phyloP scores from a whole-genome alignment of 2,329 filamentous ascomycete genomes.

The Nemania bipapillata region DNA sequence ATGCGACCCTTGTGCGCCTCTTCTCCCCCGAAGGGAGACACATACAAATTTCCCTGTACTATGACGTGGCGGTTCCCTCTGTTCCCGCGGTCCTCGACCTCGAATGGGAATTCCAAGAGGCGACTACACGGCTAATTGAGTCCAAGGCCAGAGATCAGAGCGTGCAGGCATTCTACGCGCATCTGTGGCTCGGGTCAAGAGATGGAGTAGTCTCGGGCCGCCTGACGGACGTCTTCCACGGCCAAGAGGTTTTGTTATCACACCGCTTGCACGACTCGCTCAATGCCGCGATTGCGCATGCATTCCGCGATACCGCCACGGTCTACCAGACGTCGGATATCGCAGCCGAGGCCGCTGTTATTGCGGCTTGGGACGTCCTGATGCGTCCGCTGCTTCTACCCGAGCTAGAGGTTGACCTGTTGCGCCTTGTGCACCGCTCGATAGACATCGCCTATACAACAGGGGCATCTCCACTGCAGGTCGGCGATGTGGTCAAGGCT shows the following conservation, averaged over 20 bases:
- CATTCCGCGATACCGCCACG: conserved; percentile 63
- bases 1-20: not conserved
- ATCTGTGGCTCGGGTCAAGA: conserved; percentile 25
- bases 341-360: conserved; percentile 98
- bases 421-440: conserved; percentile 95
- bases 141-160: conserved; percentile 19
- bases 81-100: conserved; percentile 15
- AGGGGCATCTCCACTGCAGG: not conserved
- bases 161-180: conserved; percentile 33
- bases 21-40: not conserved
- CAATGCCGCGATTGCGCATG: conserved; percentile 3
- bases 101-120: conserved; percentile 31
- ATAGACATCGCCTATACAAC: conserved; percentile 83
- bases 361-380: conserved; percentile 97
- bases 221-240: conserved; percentile 27
- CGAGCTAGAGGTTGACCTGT: conserved; percentile 91
- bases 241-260: conserved; percentile 23
- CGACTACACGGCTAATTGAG: conserved; percentile 26
- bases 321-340: conserved; percentile 77
- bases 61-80: conserved; percentile 4
- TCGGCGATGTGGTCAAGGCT: conserved; percentile 74
- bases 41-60: conserved; percentile 1
- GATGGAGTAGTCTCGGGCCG: conserved; percentile 5
- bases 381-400: conserved; percentile 99
- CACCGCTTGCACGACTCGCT: conserved; percentile 72